Base-by-base conservation (phyloP, 106 monocot species). In the Allium sativum region DNA sequence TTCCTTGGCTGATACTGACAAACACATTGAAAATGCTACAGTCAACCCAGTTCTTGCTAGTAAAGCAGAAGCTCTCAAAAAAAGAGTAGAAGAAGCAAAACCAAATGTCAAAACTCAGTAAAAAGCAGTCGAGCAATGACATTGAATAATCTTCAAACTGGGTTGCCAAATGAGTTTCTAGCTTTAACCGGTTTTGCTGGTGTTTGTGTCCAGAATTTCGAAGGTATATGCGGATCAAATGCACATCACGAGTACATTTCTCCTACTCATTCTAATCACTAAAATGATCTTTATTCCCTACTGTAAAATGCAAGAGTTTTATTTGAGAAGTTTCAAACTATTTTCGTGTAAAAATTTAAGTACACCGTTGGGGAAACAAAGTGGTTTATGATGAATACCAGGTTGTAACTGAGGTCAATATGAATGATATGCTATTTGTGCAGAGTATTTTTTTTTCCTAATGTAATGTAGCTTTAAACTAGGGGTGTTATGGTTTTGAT, bases 121-220 rank as follows among this genome's bases (percentile, higher is more conserved):
- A 43, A 78, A 45, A 55, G 53, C 77, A n/a, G n/a, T n/a, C n/a
- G n/a, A n/a, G n/a, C n/a, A n/a, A n/a, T n/a, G n/a, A n/a, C n/a
- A n/a, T n/a, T n/a, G n/a, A n/a, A n/a, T n/a, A n/a, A n/a, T n/a
- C n/a, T n/a, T n/a, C n/a, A n/a, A n/a, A n/a, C n/a, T 0, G 70
- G 90, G 70, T 86, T 94, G 31, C 94, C 94, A 6, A 90, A 86
- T 72, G 81, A 89, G 16, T 94, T 94, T 70, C 89, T 84, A 66
- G 83, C 89, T n/a, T 70, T 94, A 45, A 79, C 65, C 56, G 78
- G 76, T 18, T 94, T 94, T 44, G 56, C 86, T 6, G 71, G 70
- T 48, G 66, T 70, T 9, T 94, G 80, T 19, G 57, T 75, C 56
- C 78, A 86, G 63, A 81, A 78, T 10, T 73, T 86, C n/a, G 90